These are phyloP conservation scores for Nicotiana undulata DNA, from an alignment of 257 asterid genomes.

Conservation along the genomic window DNA sequence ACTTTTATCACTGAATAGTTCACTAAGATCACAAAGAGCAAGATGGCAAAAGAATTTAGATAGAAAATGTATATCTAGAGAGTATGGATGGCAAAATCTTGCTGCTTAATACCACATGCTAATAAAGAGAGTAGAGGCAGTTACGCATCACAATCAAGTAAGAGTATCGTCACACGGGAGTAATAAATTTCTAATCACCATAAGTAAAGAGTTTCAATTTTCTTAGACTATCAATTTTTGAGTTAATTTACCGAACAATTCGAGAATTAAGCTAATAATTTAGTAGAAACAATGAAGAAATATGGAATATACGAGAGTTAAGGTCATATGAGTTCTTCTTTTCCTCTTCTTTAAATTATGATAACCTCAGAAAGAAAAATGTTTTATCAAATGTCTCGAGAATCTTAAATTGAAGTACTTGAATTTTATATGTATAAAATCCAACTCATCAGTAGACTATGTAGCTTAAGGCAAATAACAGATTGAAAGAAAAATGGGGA, in stretches of 20 bases:
- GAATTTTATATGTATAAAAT: background rate
- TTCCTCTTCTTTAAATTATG: background rate
- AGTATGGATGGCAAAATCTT: background rate
- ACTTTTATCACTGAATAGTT: background rate
- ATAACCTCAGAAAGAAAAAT: background rate
- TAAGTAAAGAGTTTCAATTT: background rate
- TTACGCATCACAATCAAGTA: background rate
- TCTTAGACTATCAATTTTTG: background rate
- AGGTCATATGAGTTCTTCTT: no score
- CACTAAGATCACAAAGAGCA: background rate
- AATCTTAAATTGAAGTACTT: background rate
- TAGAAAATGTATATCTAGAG: background rate
- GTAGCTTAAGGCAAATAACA: slow-evolving; percentile 63
- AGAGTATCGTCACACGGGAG: background rate
- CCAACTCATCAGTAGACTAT: background rate
- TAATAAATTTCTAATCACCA: background rate
- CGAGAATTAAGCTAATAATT: background rate
- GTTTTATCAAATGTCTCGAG: background rate
- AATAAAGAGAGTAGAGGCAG: background rate
- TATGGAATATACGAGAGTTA: background rate
- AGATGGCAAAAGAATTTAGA: background rate
- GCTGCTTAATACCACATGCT: background rate
- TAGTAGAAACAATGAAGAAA: background rate
- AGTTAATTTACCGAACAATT: background rate
- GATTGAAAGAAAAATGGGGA: slow-evolving; percentile 8